These are phyloP conservation scores for sorghum (Sorghum bicolor) DNA, from an alignment of 176 grass and related monocot genomes.

Conservation along the genomic window DNA sequence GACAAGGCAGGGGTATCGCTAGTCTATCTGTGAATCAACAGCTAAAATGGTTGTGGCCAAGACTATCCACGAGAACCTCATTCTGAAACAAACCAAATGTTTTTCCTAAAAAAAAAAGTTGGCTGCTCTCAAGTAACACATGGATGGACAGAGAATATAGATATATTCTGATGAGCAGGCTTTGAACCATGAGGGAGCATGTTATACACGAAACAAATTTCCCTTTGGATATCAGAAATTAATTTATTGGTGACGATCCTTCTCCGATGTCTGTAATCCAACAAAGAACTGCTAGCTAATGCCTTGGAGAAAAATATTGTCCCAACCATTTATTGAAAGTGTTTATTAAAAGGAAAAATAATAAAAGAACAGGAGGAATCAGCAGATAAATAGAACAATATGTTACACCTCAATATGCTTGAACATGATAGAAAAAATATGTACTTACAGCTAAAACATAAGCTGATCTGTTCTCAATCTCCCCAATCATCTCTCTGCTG, in stretches of 20 bases:
- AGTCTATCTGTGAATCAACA: not conserved
- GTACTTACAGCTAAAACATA: constrained; percentile 92
- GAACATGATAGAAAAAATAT: not conserved
- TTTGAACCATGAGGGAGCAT: not conserved
- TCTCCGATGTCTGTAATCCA: not conserved
- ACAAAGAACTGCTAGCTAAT: not conserved
- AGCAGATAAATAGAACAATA: not conserved
- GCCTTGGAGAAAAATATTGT: not conserved
- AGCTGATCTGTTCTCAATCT: constrained; percentile 94
- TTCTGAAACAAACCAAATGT: constrained; percentile 15
- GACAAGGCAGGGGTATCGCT: not conserved
- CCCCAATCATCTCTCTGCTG: constrained; percentile 88
- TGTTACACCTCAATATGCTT: not conserved
- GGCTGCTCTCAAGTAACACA: constrained; percentile 7
- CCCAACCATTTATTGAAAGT: not conserved
- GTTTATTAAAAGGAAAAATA: not conserved
- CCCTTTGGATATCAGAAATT: constrained; percentile 12
- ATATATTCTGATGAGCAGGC: not conserved
- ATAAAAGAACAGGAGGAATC: not conserved
- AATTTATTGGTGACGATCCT: constrained; percentile 8
- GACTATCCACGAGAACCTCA: not conserved
- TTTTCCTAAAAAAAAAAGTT: too few relatives aligned
- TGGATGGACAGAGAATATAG: not conserved
- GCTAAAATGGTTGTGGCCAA: not conserved
- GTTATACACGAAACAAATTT: not conserved